Evolutionary conservation across 2,329 filamentous ascomycete species (phyloP).

Genomic region (Aureobasidium sp.): DNA sequence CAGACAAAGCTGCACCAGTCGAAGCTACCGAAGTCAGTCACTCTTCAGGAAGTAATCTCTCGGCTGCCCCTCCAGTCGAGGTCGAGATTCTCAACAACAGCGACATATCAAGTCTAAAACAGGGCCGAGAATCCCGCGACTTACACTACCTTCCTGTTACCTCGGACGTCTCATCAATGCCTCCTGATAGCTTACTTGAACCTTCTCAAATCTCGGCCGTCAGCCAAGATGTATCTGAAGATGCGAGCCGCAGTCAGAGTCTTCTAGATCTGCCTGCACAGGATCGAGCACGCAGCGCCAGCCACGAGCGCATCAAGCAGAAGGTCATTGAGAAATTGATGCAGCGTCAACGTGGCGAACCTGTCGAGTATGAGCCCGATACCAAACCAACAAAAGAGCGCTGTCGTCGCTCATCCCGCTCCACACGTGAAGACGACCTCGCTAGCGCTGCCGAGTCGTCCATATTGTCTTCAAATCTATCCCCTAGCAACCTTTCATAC

Average conservation of each 20-base stretch:
- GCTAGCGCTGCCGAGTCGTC: conserved; percentile 52
- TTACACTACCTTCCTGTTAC: conserved; percentile 56
- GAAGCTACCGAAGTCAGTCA: conserved; percentile 50
- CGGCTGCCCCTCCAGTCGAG: conserved; percentile 64
- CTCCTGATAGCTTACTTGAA: conserved; percentile 62
- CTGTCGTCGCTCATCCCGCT: conserved; percentile 33
- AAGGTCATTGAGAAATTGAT: conserved; percentile 61
- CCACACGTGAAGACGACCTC: conserved; percentile 43
- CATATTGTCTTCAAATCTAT: conserved; percentile 49
- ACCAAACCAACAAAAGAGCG: conserved; percentile 22
- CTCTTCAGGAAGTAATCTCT: conserved; percentile 72
- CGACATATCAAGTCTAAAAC: conserved; percentile 51
- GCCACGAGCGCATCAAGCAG: conserved; percentile 58
- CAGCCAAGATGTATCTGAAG: conserved; percentile 40
- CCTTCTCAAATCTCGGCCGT: conserved; percentile 30
- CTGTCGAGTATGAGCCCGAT: conserved; percentile 28
- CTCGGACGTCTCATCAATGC: conserved; percentile 83
- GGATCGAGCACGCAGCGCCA: conserved; percentile 54
- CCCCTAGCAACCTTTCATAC: conserved; percentile 49
- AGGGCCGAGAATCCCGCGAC: conserved; percentile 39
- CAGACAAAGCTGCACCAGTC: conserved; percentile 22
- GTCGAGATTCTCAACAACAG: conserved; percentile 73
- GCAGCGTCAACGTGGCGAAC: conserved; percentile 39
- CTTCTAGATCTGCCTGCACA: conserved; percentile 48
- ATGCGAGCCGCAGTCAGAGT: conserved; percentile 23